Evolutionary conservation across 352 stramenopile genomes (phyloP), one percentile per base, ranked within the genome.

Genomic region (Plasmopara halstedii): DNA sequence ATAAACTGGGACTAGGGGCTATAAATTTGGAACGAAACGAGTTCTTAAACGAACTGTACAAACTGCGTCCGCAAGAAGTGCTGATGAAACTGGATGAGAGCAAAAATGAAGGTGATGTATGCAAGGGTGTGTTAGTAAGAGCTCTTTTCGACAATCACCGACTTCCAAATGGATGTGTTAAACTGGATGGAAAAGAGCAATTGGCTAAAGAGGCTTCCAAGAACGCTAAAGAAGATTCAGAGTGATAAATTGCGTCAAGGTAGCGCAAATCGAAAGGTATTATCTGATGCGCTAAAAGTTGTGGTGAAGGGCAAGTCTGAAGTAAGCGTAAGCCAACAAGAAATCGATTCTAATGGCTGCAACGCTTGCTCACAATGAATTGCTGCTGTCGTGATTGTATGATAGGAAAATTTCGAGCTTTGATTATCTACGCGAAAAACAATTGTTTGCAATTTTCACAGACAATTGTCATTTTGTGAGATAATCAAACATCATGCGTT

Each of bases 1-100:
- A 94, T 62, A 94, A 94, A 50, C 73, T 86, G 55, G 70, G 77
- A 26, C 61, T 94, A 15, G 83, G 83, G 14, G 83, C 79, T 1
- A 70, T 64, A 10, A 73, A 93, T 50, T 41, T 87, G 19, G 64
- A 82, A 13, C 71, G 83, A 14, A 76, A 90, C 35, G 51, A 68
- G 19, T 94, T 94, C 40, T 52, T 94, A 6, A 55, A 70, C 27
- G 53, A 80, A 38, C 50, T 89, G 15, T 85, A 90, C 58, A 70
- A 68, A 20, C 85, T 66, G 64, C 67, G 79, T 2, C 42, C 56
- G 6, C 55, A 69, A 26, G 70, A 88, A 36, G 70, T 59, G 19
- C 22, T 74, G 39, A 46, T 91, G 44, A 52, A 70, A 34, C 42
- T 87, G 7, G 56, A 80, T 14, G 45, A 50, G 26, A 52, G 27